phyloP scores from a whole-genome alignment of 2,329 filamentous ascomycete genomes.

The Aaosphaeria arxii region DNA sequence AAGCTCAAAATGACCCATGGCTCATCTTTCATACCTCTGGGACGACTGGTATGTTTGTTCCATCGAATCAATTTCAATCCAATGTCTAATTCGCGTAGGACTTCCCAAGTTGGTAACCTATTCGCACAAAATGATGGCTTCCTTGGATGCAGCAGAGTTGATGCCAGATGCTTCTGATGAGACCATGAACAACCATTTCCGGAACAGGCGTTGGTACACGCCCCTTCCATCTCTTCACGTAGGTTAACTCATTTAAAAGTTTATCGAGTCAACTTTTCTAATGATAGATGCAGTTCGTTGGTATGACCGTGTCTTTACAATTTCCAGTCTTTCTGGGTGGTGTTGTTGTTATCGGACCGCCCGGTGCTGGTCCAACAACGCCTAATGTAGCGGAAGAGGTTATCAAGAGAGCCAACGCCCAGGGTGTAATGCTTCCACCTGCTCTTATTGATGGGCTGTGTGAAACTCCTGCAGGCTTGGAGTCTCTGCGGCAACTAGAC shows the following conservation, averaged over 20 bases:
- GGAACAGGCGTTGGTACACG: slow-evolving; percentile 2
- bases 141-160: slow-evolving; percentile 2
- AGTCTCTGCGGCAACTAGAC: neutral
- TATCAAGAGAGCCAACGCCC: neutral
- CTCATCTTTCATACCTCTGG: slow-evolving; percentile 36
- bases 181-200: neutral
- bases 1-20: slow-evolving; percentile 13
- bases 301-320: neutral
- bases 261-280: neutral
- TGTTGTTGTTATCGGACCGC: neutral
- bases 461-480: neutral
- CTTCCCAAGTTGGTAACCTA: neutral
- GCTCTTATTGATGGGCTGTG: neutral
- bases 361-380: neutral
- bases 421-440: neutral
- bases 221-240: slow-evolving; percentile 4
- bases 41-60: slow-evolving; percentile 6
- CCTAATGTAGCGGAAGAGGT: neutral
- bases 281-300: neutral
- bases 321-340: neutral
- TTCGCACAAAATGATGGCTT: slow-evolving; percentile 6
- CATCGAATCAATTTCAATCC: neutral
- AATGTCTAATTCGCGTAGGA: neutral
- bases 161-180: neutral
- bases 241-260: neutral